Conservation (phyloP, 257 asterid species). For the Parsonsia alboflavescens region DNA sequence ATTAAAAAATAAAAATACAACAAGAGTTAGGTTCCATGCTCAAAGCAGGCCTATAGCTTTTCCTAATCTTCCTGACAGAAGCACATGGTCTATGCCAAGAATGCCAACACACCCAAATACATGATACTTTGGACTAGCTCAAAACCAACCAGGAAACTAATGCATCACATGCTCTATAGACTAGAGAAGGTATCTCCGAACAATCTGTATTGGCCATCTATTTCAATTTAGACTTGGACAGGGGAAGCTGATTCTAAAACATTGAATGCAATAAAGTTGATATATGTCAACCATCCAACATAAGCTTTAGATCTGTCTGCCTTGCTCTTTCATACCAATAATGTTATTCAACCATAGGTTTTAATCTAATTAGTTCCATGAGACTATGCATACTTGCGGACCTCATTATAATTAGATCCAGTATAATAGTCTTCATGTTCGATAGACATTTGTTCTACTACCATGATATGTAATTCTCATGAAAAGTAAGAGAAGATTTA, state of each 20-base stretch:
- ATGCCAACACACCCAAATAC: no score
- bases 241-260: neutral
- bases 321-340: neutral
- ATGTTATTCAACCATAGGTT: neutral
- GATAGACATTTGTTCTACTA: neutral
- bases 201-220: neutral
- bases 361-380: neutral
- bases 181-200: neutral
- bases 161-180: neutral
- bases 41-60: neutral
- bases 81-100: neutral
- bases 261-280: neutral
- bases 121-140: neutral
- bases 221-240: neutral
- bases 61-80: neutral
- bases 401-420: neutral
- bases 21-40: neutral
- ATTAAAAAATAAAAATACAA: no score
- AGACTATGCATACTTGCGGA: neutral
- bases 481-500: neutral
- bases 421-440: neutral
- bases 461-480: no score
- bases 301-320: neutral
- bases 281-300: neutral
- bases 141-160: neutral